Base-by-base conservation (phyloP, 345 rosid species). In the Gossypioides kirkii region DNA sequence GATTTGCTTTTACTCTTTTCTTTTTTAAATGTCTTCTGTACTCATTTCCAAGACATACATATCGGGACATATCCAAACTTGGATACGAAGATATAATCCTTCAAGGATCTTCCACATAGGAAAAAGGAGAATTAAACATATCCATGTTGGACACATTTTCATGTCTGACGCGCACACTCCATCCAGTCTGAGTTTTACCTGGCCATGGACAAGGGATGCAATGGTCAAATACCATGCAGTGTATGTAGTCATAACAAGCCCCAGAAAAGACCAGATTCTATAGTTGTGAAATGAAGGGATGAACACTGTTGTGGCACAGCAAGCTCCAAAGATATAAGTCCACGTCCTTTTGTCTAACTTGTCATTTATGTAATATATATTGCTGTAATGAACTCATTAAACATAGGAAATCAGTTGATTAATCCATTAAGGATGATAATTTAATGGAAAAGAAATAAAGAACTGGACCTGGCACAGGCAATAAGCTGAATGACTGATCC, bases 241-340 rank as follows among this genome's bases (percentile, higher is more conserved):
- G 79, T 87, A 92, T 43, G 97, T 84, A 61, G 97, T 90, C 97
- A 92, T 92, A 26, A 84, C 90, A 64, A 92, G 91, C 10, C 95
- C 95, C 55, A 91, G 86, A 73, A 91, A 89, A 25, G 97, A 87
- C 97, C 97, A 91, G 53, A 91, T 79, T 77, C 94, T 82, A 64
- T 91, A 91, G 84, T 91, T 91, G 78, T 88, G 92, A 79, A 89
- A 91, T 18, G 97, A 89, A 14, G 97, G 93, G 46, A 88, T 83
- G 82, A 91, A 89, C 54, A 91, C 94, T 0, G 88, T 91, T 22
- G 91, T 87, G 25, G 94, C 97, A 73, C 97, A 91, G 71, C 97
- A 91, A 13, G 93, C 97, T 82, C 97, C 97, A 71, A 91, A 91
- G 67, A 91, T 89, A 67, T 89, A 91, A 8, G 97, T 88, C 97